Evolutionary conservation across 1,139 yeast species (phyloP), one percentile per base, ranked within the genome.

Genomic region (Eremothecium coryli): DNA sequence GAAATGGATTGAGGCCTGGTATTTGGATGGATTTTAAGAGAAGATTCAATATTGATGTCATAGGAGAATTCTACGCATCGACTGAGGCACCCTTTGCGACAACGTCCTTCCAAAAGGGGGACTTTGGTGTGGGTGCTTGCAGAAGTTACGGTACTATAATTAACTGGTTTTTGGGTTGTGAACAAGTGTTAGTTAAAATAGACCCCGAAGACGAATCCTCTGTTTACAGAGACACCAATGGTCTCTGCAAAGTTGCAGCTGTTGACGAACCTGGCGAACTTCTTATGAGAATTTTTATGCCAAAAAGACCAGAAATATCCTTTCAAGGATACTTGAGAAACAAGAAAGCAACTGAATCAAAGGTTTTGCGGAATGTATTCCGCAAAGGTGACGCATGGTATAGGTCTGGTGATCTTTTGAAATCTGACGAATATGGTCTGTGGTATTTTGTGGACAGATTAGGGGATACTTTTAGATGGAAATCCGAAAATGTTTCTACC

Each of bases 391-490:
- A 90, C 57, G 94, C 93, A 0, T 90, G 86, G 80, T 79, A 81
- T 50, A 70, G 96, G 53, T 72, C 84, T 24, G 97, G 96, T 29
- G 98, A 90, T 56, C 66, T 90, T 47, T 66, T 88, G 52, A 73
- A 66, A 48, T 64, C 68, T 55, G 95, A 86, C 55, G 65, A 65
- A 22, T 71, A 79, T 45, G 82, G 86, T 1, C 64, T 80, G 47
- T 66, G 82, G 50, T 85, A 81, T 60, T 90, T 90, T 58, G 86
- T 85, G 32, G 98, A 88, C 62, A 67, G 98, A 52, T 64, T 88
- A 54, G 98, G 98, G 25, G 98, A 90, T 55, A 88, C 97, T 0
- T 90, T 82, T 66, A 71, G 98, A 48, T 90, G 97, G 97, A 88
- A 86, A 61, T 82, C 94, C 2, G 98, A 90, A 62, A 88, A 90